Percentiles rank a stretch among this genome's conserved stretches.
These are phyloP conservation scores for Loxodes magnus DNA, from an alignment of 73 alveolate species.

Conservation along the genomic window DNA sequence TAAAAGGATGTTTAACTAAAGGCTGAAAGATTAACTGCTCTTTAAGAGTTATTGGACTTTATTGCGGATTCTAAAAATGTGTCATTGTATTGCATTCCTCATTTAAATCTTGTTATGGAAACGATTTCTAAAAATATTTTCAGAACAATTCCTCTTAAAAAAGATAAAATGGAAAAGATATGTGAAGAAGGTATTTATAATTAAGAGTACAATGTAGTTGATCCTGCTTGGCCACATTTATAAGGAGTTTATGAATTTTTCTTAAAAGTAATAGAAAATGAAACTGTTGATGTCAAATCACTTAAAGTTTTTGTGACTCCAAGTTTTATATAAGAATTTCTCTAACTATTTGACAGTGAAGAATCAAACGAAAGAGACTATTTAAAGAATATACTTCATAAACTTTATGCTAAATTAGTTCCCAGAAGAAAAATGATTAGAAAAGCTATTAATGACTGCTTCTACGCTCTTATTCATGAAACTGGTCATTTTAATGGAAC, in stretches of 20 bases:
- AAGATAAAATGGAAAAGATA: constrained; percentile 27
- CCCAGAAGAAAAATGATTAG: constrained; percentile 74
- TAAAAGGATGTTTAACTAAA: constrained; percentile 64
- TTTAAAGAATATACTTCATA: constrained; percentile 64
- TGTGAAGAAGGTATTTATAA: constrained; percentile 40
- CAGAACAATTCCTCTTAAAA: constrained; percentile 73
- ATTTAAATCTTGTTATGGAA: constrained; percentile 63
- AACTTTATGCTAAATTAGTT: constrained; percentile 67
- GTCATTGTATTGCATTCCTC: constrained; percentile 53
- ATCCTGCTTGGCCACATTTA: constrained; percentile 69
- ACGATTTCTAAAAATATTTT: constrained; percentile 81
- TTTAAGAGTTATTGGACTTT: constrained; percentile 46
- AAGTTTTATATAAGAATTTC: constrained; percentile 41
- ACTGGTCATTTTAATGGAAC: constrained; percentile 86
- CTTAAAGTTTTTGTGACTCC: constrained; percentile 51
- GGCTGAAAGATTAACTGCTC: constrained; percentile 52
- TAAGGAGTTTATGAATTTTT: constrained; percentile 60
- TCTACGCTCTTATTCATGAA: constrained; percentile 70
- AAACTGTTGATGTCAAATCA: constrained; percentile 45
- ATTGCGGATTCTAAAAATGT: constrained; percentile 57
- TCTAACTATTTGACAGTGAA: constrained; percentile 63
- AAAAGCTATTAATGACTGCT: constrained; percentile 79
- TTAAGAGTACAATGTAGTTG: constrained; percentile 16
- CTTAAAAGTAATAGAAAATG: constrained; percentile 41
- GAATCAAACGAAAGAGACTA: constrained; percentile 59